Percentiles rank a stretch among this genome's conserved stretches.
Evolutionary conservation across 371 early-diverging fungal species (phyloP).

Genomic region (Lichtheimia ornata): DNA sequence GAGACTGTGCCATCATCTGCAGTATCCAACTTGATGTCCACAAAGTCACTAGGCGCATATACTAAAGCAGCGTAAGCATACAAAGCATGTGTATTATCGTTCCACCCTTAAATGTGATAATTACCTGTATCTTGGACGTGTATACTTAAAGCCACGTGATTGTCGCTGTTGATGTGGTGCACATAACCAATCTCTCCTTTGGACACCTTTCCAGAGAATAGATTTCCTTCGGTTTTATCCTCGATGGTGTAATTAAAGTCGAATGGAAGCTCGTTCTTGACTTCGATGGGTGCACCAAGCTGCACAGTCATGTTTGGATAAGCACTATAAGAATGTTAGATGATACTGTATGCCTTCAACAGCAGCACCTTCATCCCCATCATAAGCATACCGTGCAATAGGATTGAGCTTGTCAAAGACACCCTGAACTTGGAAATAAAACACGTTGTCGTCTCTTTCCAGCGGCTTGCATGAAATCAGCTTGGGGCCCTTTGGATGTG

Average conservation of each 20-base stretch:
- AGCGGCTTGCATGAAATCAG: conserved; percentile 30
- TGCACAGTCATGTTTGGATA: conserved; percentile 74
- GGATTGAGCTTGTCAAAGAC: conserved; percentile 37
- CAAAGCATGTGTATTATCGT: background rate
- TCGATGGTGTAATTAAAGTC: conserved; percentile 53
- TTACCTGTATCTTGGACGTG: conserved; percentile 60
- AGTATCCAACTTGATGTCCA: background rate
- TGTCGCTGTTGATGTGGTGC: conserved; percentile 64
- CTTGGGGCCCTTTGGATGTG: conserved; percentile 32
- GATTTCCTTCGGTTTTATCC: conserved; percentile 48
- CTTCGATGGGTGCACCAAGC: conserved; percentile 73
- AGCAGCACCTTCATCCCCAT: too few species aligned
- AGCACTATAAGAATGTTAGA: conserved; percentile 14
- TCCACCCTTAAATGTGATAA: background rate
- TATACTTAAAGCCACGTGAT: conserved; percentile 59
- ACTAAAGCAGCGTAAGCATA: conserved; percentile 4
- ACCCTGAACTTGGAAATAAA: conserved; percentile 30
- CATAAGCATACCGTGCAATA: conserved; percentile 17
- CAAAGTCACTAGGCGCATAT: background rate
- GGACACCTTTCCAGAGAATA: conserved; percentile 29
- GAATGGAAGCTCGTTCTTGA: conserved; percentile 87
- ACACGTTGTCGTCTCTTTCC: conserved; percentile 20
- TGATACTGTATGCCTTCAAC: too few species aligned
- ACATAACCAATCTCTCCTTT: conserved; percentile 61
- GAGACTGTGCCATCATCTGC: background rate